A percentile compares a stretch with the other conserved stretches of the same genome.
phyloP scores from a whole-genome alignment of 352 stramenopile species.

The Phytophthora kernoviae region DNA sequence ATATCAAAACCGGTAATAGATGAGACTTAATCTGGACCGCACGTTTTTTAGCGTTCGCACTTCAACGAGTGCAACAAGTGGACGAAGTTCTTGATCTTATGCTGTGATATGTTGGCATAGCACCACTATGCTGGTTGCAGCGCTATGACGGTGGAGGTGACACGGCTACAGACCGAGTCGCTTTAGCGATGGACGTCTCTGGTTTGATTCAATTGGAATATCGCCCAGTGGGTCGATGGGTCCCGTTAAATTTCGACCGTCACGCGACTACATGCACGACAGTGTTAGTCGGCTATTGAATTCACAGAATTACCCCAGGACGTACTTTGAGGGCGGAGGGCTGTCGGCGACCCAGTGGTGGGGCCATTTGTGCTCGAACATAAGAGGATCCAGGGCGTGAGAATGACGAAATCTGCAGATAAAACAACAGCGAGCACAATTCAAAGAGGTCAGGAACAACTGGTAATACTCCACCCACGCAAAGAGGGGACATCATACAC shows the following conservation, averaged over 20 bases:
- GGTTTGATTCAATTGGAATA: constrained; percentile 53
- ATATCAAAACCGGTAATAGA: no score
- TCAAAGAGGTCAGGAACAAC: not conserved
- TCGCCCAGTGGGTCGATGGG: constrained; percentile 71
- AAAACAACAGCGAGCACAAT: not conserved
- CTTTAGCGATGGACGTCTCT: constrained; percentile 61
- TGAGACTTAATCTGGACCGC: not conserved
- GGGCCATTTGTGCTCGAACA: constrained; percentile 62
- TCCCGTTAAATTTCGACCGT: constrained; percentile 36
- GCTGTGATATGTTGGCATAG: no score
- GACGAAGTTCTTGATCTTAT: no score
- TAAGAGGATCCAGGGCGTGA: constrained; percentile 80
- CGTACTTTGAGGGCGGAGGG: constrained; percentile 52
- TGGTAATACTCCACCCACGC: not conserved
- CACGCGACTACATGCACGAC: constrained; percentile 42
- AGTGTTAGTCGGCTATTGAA: not conserved
- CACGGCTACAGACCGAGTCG: constrained; percentile 50
- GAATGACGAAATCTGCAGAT: constrained; percentile 67
- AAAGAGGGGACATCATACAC: constrained; percentile 27
- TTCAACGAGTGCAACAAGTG: no score
- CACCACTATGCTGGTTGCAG: no score
- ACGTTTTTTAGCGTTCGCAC: constrained; percentile 6
- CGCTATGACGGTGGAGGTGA: not conserved
- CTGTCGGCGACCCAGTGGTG: constrained; percentile 45
- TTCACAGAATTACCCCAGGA: not conserved